phyloP scores from a whole-genome alignment of 2,329 filamentous ascomycete species.

The Neodidymelliopsis sp. region DNA sequence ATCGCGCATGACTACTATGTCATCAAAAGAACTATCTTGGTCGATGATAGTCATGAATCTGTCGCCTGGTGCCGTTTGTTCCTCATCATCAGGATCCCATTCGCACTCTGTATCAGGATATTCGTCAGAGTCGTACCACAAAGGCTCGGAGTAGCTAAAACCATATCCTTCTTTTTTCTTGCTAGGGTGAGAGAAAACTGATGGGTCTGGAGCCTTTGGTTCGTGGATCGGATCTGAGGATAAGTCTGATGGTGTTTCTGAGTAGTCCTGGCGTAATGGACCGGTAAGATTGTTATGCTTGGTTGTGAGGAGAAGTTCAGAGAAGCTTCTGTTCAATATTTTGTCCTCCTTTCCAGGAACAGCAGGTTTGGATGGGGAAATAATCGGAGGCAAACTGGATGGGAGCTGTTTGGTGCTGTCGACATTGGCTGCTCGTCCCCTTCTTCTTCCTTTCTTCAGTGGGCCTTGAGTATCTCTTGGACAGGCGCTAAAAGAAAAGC shows the following conservation, averaged over 20 bases:
- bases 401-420: background rate
- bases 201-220: conserved; percentile 11
- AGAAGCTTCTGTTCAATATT: conserved; percentile 15
- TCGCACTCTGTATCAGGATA: conserved; percentile 33
- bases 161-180: conserved; percentile 35
- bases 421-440: conserved; percentile 3
- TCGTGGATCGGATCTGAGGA: conserved; percentile 7
- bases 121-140: conserved; percentile 33
- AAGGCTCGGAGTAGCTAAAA: conserved; percentile 33
- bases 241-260: conserved; percentile 10
- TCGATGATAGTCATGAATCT: conserved; percentile 3
- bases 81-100: conserved; percentile 19
- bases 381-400: conserved; percentile 7
- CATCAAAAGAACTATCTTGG: conserved; percentile 28
- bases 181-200: conserved; percentile 23
- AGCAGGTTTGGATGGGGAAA: conserved; percentile 10
- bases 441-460: conserved; percentile 14
- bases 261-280: conserved; percentile 4
- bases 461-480: conserved; percentile 3
- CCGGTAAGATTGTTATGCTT: conserved; percentile 13
- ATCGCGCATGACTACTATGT: conserved; percentile 34
- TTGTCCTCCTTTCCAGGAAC: conserved; percentile 10
- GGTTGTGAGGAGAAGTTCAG: conserved; percentile 12
- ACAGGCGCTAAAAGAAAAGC: conserved; percentile 25
- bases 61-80: background rate